Base-by-base conservation (phyloP, 805 yeast genomes). In the Kluyveromyces starmeri region DNA sequence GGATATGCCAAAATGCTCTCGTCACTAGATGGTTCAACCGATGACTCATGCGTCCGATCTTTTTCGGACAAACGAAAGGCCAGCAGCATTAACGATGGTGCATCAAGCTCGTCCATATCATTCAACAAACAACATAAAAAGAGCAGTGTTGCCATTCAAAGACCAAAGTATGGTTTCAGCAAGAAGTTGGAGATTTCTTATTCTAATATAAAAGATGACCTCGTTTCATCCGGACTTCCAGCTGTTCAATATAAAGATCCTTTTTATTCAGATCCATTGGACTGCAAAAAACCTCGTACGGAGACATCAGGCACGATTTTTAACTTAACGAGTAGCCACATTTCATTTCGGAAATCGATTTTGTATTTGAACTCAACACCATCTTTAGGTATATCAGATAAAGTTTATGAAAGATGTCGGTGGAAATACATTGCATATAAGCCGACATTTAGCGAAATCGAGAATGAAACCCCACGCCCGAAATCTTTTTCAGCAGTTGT, bases 281-380 rank as follows among this genome's bases (percentile, higher is more conserved):
- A 83, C 44, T 59, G 70, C 5, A 78, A 73, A 2, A 47, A 54
- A 5, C 53, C 56, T 8, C 78, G 89, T 0, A 70, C 79, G 36
- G 55, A 71, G 1, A 78, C 74, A 55, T 88, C 88, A 1, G 88
- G 86, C 5, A 73, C 68, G 40, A 73, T 70, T 43, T 75, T 76
- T 41, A 59, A 57, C 1, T 55, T 82, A 1, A 53, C 57, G 9
- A 69, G 75, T 0, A 45, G 53, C 3, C 61, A 68, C 35, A 22
- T 58, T 11, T 16, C 33, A 4, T 34, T 29, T 12, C 24, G 39
- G 7, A 19, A 7, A 37, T 51, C 12, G 47, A 61, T 32, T 39
- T 68, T 20, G 50, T 56, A 12, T 46, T 52, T 45, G 32, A 52
- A 45, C 3, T 45, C 46, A 11, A 32, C 45, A 7, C 17, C 45